phyloP scores from a whole-genome alignment of 2,329 filamentous ascomycete species.

The Fusarium sp. region DNA sequence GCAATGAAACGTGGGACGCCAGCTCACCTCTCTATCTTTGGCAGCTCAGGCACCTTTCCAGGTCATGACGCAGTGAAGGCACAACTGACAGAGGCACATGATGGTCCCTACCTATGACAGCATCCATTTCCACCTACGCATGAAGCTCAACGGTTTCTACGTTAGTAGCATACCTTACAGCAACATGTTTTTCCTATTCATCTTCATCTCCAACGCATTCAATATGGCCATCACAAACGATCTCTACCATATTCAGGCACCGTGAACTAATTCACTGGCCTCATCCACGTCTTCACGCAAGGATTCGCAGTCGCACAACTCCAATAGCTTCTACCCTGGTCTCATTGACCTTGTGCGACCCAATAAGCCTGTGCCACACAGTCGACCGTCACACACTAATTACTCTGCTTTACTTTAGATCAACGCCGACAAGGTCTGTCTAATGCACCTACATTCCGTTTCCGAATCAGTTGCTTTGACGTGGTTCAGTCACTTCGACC shows the following conservation, averaged over 20 bases:
- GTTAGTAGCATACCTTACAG: too few species aligned
- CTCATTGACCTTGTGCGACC: conserved; percentile 35
- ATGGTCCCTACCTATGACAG: conserved; percentile 29
- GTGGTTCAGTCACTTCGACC: conserved; percentile 26
- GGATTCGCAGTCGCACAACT: conserved; percentile 22
- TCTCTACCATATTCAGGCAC: conserved; percentile 13
- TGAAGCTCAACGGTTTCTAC: conserved; percentile 9
- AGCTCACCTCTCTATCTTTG: neutral
- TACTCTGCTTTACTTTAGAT: conserved; percentile 26
- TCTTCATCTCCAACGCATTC: neutral
- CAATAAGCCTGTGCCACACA: conserved; percentile 51
- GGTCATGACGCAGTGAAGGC: conserved; percentile 40
- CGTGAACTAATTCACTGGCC: conserved; percentile 21
- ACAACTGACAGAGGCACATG: conserved; percentile 38
- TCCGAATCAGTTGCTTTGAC: conserved; percentile 41
- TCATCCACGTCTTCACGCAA: conserved; percentile 33
- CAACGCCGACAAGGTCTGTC: conserved; percentile 23
- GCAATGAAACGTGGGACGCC: conserved; percentile 28
- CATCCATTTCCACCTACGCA: conserved; percentile 23
- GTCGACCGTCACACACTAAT: conserved; percentile 40
- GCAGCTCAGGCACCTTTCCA: conserved; percentile 32
- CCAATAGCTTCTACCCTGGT: conserved; percentile 35
- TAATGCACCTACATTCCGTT: conserved; percentile 32
- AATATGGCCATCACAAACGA: neutral
- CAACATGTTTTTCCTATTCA: conserved; percentile 1